Conservation (phyloP, 345 rosid genomes). For the Populus davidiana region DNA sequence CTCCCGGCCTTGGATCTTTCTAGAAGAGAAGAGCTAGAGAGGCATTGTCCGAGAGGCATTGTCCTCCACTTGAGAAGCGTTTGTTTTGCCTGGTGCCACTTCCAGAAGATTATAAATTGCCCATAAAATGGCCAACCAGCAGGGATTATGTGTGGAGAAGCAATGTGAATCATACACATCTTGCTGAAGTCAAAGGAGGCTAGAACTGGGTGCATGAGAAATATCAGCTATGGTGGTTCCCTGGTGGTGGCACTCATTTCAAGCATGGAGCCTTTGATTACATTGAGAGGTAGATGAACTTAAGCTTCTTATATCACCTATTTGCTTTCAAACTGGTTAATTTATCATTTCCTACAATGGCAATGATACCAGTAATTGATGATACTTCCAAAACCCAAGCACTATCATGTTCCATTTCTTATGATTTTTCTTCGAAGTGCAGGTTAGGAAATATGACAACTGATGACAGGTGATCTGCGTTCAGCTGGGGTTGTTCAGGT, state of each 20-base stretch:
- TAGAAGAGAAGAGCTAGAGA: constrained; percentile 78
- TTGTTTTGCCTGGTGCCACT: constrained; percentile 91
- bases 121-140: constrained; percentile 88
- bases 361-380: background rate
- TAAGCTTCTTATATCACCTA: background rate
- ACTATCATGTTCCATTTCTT: background rate
- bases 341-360: background rate
- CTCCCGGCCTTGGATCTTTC: constrained; percentile 56
- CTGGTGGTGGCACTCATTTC: constrained; percentile 98
- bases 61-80: constrained; percentile 72
- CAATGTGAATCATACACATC: constrained; percentile 89
- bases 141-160: constrained; percentile 87
- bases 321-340: background rate
- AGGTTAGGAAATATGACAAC: constrained; percentile 87
- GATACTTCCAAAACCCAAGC: background rate
- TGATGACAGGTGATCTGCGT: constrained; percentile 69
- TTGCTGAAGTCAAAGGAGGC: constrained; percentile 90
- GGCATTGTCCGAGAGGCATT: constrained; percentile 95
- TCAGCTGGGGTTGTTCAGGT: constrained; percentile 86
- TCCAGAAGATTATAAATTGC: constrained; percentile 75
- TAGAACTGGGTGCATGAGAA: constrained; percentile 92
- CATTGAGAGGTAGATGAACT: constrained; percentile 59
- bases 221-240: constrained; percentile 84
- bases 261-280: constrained; percentile 75
- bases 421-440: background rate